A percentile compares a stretch with the other conserved stretches of the same genome.
Evolutionary conservation across 1,139 yeast species (phyloP).

Genomic region (Pichiaceae sp.): DNA sequence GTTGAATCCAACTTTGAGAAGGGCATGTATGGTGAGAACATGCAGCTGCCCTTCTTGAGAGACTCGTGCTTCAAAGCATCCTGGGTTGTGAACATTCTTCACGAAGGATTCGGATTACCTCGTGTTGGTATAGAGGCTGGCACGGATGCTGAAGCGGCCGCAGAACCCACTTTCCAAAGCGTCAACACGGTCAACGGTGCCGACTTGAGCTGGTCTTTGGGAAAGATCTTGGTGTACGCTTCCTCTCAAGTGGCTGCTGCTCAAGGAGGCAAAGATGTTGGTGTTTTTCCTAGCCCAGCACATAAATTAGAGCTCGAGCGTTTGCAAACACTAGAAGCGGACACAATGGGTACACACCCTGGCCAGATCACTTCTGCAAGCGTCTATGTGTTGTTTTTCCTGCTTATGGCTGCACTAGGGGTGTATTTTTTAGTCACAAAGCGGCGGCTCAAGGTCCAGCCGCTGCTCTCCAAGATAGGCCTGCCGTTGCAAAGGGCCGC

Average conservation of each 20-base stretch:
- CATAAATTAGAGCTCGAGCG: background rate
- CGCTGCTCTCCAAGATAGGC: background rate
- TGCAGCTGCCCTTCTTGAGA: conserved; percentile 38
- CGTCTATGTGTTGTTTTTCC: background rate
- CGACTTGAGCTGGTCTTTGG: conserved; percentile 79
- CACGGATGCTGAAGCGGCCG: conserved; percentile 11
- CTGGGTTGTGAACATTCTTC: conserved; percentile 71
- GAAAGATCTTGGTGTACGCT: conserved; percentile 62
- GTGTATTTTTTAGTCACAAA: background rate
- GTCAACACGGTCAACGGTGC: conserved; percentile 61
- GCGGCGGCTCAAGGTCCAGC: background rate
- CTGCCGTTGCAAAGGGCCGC: background rate
- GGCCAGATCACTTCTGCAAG: background rate
- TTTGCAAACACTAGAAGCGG: background rate
- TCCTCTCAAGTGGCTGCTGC: conserved; percentile 18
- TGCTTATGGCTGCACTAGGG: background rate
- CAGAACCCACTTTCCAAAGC: conserved; percentile 39
- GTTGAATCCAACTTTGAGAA: conserved; percentile 40
- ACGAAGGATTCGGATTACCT: conserved; percentile 74
- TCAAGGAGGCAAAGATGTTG: conserved; percentile 12
- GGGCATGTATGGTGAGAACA: conserved; percentile 42
- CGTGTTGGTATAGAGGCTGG: conserved; percentile 44
- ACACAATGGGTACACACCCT: background rate
- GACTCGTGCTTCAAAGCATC: conserved; percentile 78
- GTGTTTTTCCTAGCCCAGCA: conserved; percentile 12